phyloP scores from a whole-genome alignment of 2,329 filamentous ascomycete species.

The Fusarium verticillioides region DNA sequence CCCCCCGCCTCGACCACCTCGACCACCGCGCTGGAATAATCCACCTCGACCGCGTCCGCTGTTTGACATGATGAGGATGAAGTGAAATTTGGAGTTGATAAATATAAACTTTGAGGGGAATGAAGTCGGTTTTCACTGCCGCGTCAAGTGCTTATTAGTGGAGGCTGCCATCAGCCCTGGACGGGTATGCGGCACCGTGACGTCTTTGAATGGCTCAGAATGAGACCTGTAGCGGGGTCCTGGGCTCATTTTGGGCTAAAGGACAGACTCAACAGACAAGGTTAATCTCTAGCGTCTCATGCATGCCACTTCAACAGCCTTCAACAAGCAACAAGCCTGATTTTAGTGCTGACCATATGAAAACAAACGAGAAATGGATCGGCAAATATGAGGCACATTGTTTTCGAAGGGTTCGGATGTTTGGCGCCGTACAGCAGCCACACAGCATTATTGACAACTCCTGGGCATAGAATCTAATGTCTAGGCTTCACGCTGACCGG shows the following conservation, averaged over 20 bases:
- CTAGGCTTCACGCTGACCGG: not conserved
- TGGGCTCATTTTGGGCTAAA: not conserved
- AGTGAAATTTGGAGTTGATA: not conserved
- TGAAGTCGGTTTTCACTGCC: not conserved
- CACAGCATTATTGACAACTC: not conserved
- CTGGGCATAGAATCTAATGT: not conserved
- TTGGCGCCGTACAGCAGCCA: not conserved
- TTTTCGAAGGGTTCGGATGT: not conserved
- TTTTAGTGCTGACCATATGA: not conserved
- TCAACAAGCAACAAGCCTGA: not conserved
- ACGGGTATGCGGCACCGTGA: slow-evolving; percentile 9
- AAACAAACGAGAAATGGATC: not conserved
- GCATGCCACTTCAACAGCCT: not conserved
- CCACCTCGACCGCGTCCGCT: slow-evolving; percentile 3
- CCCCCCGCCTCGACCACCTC: not conserved
- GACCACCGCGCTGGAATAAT: slow-evolving; percentile 1
- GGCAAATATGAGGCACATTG: not conserved
- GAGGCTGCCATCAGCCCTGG: not conserved
- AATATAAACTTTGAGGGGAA: not conserved
- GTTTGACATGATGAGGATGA: not conserved
- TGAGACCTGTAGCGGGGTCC: not conserved
- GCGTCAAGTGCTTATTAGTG: not conserved
- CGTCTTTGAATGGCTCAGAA: not conserved
- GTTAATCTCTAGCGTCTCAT: not conserved
- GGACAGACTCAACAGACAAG: not conserved